Evolutionary conservation across 179 eudicot genomes (phyloP).

Genomic region (Drosera spatulata): DNA sequence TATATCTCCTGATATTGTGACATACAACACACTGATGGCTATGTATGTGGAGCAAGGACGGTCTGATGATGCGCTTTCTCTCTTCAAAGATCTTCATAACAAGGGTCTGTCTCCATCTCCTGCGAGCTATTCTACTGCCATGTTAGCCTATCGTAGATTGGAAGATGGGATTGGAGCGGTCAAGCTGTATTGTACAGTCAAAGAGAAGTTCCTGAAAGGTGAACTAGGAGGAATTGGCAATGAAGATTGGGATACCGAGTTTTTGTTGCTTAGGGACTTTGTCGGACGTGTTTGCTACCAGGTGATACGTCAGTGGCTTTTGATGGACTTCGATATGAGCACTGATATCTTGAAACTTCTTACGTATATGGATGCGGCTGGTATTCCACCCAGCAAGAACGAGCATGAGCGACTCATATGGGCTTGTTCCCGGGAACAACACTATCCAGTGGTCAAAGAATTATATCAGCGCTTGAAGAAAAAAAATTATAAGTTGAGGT

Average conservation of each 20-base stretch:
- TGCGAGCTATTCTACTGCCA: slow-evolving; percentile 63
- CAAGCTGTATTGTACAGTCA: slow-evolving; percentile 35
- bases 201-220: slow-evolving; percentile 43
- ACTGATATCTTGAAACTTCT: slow-evolving; percentile 58
- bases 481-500: slow-evolving; percentile 43
- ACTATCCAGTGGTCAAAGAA: slow-evolving; percentile 62
- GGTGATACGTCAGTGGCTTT: slow-evolving; percentile 83
- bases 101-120: slow-evolving; percentile 72
- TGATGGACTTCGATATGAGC: slow-evolving; percentile 39
- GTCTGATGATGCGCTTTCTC: slow-evolving; percentile 49
- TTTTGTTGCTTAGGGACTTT: slow-evolving; percentile 57
- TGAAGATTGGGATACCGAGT: slow-evolving; percentile 64
- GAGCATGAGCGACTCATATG: slow-evolving; percentile 77
- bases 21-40: slow-evolving; percentile 79
- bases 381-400: slow-evolving; percentile 31
- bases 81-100: slow-evolving; percentile 38
- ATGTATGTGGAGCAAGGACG: slow-evolving; percentile 54
- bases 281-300: slow-evolving; percentile 70
- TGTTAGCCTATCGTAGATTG: slow-evolving; percentile 63
- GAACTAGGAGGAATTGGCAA: slow-evolving; percentile 25
- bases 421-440: slow-evolving; percentile 92
- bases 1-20: slow-evolving; percentile 57
- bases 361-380: slow-evolving; percentile 61
- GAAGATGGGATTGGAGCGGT: slow-evolving; percentile 90
- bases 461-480: slow-evolving; percentile 69